Evolutionary conservation across 495 filamentous ascomycete species (phyloP), one percentile per base, ranked within the genome.

Genomic region (Podospora fimiseda): DNA sequence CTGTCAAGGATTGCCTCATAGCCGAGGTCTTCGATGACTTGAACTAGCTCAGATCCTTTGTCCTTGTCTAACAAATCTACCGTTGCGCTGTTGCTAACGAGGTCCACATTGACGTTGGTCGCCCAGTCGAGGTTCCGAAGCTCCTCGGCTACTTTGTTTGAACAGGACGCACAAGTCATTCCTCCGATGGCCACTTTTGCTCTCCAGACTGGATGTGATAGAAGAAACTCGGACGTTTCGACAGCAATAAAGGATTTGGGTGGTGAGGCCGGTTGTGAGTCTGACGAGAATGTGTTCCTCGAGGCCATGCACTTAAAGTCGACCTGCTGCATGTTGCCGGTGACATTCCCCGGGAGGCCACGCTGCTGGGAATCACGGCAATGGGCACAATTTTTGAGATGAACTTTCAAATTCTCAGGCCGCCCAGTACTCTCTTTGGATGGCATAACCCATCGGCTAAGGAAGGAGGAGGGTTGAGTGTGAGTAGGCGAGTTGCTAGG

Each of bases 111-210:
- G 14, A 83, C 80, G 20, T 79, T 70, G 27, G 73, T 73, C 15
- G 94, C 70, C 69, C 82, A 92, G 15, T 78, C 60, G 15, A 80
- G 70, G 48, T 80, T 74, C 44, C 83, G 68, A n/a, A 96, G 61
- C 1, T 79, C 81, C 36, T 81, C 69, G 21, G 79, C 87, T 57
- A 95, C 79, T 42, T 71, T 73, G 37, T 79, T 80, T n/a, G 81
- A 78, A 61, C 90, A 96, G 2, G 86, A 75, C 13, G 81, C 81
- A 65, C 90, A 96, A 5, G 86, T 93, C 88, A 96, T 93, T 24
- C 89, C 89, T 27, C 77, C 81, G 51, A 96, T 83, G 3, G 84
- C 80, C 49, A 89, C 73, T 2, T 82, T 81, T 15, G 79, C 87
- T 43, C 74, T 69, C 68, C 76, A 79, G 11, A 63, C 46, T 2